phyloP scores from a whole-genome alignment of 495 filamentous ascomycete genomes.

The Penicillium cataractarum region DNA sequence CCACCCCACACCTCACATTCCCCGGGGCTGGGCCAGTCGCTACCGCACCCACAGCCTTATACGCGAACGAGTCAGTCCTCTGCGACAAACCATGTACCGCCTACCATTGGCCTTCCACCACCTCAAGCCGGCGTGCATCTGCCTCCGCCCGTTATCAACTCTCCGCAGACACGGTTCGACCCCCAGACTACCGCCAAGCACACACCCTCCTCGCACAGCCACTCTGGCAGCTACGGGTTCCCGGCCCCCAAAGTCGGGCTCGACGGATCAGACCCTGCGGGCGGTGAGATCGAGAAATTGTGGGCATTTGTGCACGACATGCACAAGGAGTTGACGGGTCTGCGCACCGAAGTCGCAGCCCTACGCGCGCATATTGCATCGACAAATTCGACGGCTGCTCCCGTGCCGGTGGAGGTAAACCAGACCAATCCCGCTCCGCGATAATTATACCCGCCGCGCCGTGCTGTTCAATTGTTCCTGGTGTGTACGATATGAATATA shows the following conservation, averaged over 20 bases:
- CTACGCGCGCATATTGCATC: constrained; percentile 45
- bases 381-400: constrained; percentile 30
- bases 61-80: constrained; percentile 49
- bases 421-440: constrained; percentile 29
- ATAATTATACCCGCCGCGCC: constrained; percentile 22
- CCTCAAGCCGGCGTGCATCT: constrained; percentile 50
- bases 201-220: constrained; percentile 40
- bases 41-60: constrained; percentile 63
- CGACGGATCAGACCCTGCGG: constrained; percentile 31
- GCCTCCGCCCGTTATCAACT: constrained; percentile 54
- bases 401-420: constrained; percentile 29
- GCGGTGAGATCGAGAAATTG: constrained; percentile 42
- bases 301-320: constrained; percentile 52
- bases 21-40: constrained; percentile 67
- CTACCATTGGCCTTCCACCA: constrained; percentile 40
- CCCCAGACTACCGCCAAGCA: constrained; percentile 41
- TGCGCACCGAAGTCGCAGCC: constrained; percentile 46
- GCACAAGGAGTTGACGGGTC: constrained; percentile 42
- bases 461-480: constrained; percentile 1
- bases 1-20: constrained; percentile 66
- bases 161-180: constrained; percentile 50
- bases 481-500: constrained; percentile 32
- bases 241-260: constrained; percentile 30
- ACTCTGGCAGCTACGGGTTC: constrained; percentile 47
- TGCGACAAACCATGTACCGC: constrained; percentile 31